Percentiles rank a stretch among this genome's conserved stretches.
These are phyloP conservation scores for barley (Hordeum vulgare) DNA, from an alignment of 176 grass and related monocot species.

Conservation along the genomic window MorexV3_pseudomolecules_assembly NC_058518.1:499364385-499364884, in stretches of 20 bases:
- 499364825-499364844: conserved; percentile 76
- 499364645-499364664: conserved; percentile 89
- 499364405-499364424: conserved; percentile 96
- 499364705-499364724: conserved; percentile 61
- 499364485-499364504: background rate
- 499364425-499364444: conserved; percentile 77
- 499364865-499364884: conserved; percentile 45
- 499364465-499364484: conserved; percentile 49
- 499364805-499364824: conserved; percentile 85
- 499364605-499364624: conserved; percentile 96
- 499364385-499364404: conserved; percentile 99
- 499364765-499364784: conserved; percentile 63
- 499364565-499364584: conserved; percentile 95
- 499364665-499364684: conserved; percentile 89
- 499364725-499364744: conserved; percentile 82
- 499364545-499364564: conserved; percentile 42
- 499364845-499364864: conserved; percentile 74
- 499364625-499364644: conserved; percentile 87
- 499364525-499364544: conserved; percentile 8
- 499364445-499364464: conserved; percentile 96
- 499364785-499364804: conserved; percentile 75
- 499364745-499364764: conserved; percentile 71
- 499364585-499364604: conserved; percentile 97
- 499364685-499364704: conserved; percentile 85
- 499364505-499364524: background rate